These are phyloP conservation scores for Mortierella claussenii DNA, from an alignment of 192 early-diverging fungal species.

Conservation along the genomic window DNA sequence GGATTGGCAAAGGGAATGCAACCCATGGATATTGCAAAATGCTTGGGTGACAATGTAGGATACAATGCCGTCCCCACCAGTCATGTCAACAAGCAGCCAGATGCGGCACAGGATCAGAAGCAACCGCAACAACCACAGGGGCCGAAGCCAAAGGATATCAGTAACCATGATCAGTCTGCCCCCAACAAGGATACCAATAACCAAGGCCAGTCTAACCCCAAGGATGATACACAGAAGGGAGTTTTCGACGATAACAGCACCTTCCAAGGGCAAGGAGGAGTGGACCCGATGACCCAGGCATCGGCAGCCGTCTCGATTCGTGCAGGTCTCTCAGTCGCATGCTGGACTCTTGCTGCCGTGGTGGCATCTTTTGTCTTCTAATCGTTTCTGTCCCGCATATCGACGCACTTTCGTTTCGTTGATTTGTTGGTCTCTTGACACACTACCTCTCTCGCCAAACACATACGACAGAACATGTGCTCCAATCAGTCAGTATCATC, in stretches of 20 bases:
- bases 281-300: not conserved
- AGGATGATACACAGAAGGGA: too few species aligned
- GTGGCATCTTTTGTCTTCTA: slow-evolving; percentile 11
- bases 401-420: too few species aligned
- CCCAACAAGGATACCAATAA: not conserved
- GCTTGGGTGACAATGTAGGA: slow-evolving; percentile 18
- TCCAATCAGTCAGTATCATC: too few species aligned
- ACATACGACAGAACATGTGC: too few species aligned
- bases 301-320: not conserved
- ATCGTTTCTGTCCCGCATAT: too few species aligned
- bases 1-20: slow-evolving; percentile 29
- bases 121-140: too few species aligned
- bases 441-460: too few species aligned
- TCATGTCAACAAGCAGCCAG: not conserved
- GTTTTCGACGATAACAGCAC: not conserved
- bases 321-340: slow-evolving; percentile 21
- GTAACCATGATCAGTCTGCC: not conserved
- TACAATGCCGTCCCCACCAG: slow-evolving; percentile 25
- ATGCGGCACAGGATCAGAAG: not conserved
- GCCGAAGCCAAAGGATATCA: too few species aligned
- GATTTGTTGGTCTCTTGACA: too few species aligned
- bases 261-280: not conserved
- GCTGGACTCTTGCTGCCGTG: slow-evolving; percentile 24
- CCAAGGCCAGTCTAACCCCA: not conserved
- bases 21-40: slow-evolving; percentile 42